phyloP scores from a whole-genome alignment of 192 early-diverging fungal genomes.

The Backusella westeae region DNA sequence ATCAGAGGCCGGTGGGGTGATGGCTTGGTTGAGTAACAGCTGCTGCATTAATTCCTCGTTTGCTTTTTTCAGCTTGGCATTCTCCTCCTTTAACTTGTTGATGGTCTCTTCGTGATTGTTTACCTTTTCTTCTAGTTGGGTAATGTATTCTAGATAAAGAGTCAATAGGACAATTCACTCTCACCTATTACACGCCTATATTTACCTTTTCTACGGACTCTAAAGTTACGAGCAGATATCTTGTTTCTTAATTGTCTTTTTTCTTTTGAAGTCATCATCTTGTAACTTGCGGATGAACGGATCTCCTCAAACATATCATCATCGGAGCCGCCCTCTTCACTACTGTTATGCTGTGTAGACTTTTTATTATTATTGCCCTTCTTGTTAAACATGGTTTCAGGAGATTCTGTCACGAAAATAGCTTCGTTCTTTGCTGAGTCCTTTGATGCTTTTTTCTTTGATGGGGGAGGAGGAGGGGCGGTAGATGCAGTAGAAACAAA shows the following conservation, averaged over 20 bases:
- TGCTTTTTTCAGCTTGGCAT: not conserved
- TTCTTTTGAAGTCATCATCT: slow-evolving; percentile 56
- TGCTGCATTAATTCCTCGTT: slow-evolving; percentile 10
- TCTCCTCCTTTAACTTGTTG: not conserved
- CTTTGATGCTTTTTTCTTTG: not conserved
- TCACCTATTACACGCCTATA: not conserved
- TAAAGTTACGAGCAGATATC: slow-evolving; percentile 75
- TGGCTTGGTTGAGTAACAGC: not conserved
- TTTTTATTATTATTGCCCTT: not conserved
- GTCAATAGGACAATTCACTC: not conserved
- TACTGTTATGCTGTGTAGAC: not conserved
- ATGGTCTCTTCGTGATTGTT: slow-evolving; percentile 12
- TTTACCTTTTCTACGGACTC: slow-evolving; percentile 65
- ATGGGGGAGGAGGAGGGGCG: not conserved
- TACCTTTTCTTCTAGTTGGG: slow-evolving; percentile 20
- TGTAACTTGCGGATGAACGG: not conserved
- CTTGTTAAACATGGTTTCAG: slow-evolving; percentile 13
- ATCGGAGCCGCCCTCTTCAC: not conserved
- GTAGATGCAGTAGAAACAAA: not conserved
- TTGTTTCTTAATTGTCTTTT: slow-evolving; percentile 73
- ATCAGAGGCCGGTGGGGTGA: not conserved
- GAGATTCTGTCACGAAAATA: slow-evolving; percentile 25
- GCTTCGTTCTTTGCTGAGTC: not conserved
- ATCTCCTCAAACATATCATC: slow-evolving; percentile 11
- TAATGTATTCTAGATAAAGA: slow-evolving; percentile 15